phyloP scores from a whole-genome alignment of 2,329 filamentous ascomycete genomes.

The Teratosphaeria destructans region DNA sequence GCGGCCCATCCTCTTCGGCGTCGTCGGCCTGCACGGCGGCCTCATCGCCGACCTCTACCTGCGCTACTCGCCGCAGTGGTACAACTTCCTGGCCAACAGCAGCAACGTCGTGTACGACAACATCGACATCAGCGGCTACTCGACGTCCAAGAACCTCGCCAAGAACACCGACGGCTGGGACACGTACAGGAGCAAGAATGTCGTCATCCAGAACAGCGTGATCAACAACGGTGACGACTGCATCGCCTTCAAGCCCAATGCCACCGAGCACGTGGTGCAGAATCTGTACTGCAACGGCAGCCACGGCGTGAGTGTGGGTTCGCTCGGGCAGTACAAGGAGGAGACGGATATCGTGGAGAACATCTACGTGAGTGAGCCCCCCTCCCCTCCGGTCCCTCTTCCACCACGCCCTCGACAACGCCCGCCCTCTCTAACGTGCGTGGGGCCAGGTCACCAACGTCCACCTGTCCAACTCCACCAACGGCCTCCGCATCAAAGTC shows the following conservation, averaged over 20 bases:
- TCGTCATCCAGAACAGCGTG: conserved; percentile 57
- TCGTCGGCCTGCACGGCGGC: conserved; percentile 47
- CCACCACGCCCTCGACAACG: no score
- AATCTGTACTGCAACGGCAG: conserved; percentile 58
- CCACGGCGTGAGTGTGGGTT: conserved; percentile 64
- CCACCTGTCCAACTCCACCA: conserved; percentile 34
- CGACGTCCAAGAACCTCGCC: conserved; percentile 42
- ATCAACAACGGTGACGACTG: conserved; percentile 61
- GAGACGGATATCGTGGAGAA: conserved; percentile 59
- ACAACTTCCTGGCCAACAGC: conserved; percentile 56
- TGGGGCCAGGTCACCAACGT: conserved; percentile 24
- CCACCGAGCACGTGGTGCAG: conserved; percentile 57
- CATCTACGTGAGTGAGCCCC: conserved; percentile 40
- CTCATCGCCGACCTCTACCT: conserved; percentile 51
- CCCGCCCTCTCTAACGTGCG: no score
- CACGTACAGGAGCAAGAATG: conserved; percentile 49
- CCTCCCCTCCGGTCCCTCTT: background rate
- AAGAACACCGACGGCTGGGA: conserved; percentile 49
- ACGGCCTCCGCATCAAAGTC: conserved; percentile 63
- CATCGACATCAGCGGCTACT: conserved; percentile 49
- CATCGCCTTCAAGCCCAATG: conserved; percentile 65
- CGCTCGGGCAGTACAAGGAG: conserved; percentile 55
- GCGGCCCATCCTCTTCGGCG: conserved; percentile 48
- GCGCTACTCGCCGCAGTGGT: conserved; percentile 52
- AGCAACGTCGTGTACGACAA: conserved; percentile 54